Evolutionary conservation across 164 flowering plant genomes (phyloP), one percentile per base, ranked within the genome.

Genomic region (Piper betle): DNA sequence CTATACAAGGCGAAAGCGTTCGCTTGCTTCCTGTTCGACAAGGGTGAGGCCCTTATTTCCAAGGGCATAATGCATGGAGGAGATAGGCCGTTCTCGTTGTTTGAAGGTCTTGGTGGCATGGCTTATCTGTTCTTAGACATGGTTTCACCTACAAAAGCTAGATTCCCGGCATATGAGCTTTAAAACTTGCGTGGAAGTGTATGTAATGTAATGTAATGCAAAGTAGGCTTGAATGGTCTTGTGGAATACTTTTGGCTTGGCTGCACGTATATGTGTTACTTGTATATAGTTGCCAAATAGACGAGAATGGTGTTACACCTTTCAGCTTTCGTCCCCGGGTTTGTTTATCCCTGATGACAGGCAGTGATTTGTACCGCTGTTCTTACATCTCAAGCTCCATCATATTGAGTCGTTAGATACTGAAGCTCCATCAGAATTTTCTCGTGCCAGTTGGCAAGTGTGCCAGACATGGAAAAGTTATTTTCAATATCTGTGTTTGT

Each of bases 91-190:
- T 82, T 71, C 73, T 90, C 96, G 0, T 64, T 90, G 57, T 87
- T 87, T 67, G 93, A 90, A 82, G 97, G 97, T n/a, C 38, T 78
- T 6, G 93, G 82, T 43, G 95, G 97, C 40, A 74, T 82, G 90
- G 82, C 88, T 48, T 61, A 72, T 72, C 88, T 90, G 33, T 83
- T 85, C 60, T 63, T 90, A 18, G 91, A 90, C 75, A 85, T 87
- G 90, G 59, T 58, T 7, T 72, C 78, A 4, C 90, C 92, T 19
- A 64, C 71, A 9, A 61, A 63, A 13, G 83, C 92, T 10, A 79
- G 79, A 69, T 90, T 90, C 66, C 94, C 91, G 5, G 91, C 83
- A 64, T 87, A 83, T 71, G 91, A 85, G 63, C 80, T 81, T 18
- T 84, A 67, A 60, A 61, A 46, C 59, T 43, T 59, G 4, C 18